Evolutionary conservation across 306 rosid genomes (phyloP), one percentile per base, ranked within the genome.

Genomic region (Castanea sativa): DNA sequence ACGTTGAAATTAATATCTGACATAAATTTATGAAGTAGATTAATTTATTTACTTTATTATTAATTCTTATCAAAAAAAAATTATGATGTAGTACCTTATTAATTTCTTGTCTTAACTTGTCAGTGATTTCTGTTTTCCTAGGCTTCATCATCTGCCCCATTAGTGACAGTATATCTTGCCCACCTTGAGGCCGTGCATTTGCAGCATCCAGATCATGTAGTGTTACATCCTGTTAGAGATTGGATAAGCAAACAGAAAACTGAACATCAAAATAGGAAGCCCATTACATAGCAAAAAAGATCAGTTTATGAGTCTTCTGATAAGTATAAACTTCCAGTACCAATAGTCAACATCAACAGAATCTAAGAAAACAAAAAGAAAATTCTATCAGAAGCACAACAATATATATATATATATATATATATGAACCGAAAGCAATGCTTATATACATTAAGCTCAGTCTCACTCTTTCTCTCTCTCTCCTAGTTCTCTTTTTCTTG

Each of bases 111-210:
- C 97, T 90, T 88, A 94, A 82, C 87, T 94, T 94, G 83, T 91
- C 98, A 33, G 98, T 94, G 83, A 92, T 92, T 89, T 93, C 98
- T 19, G 98, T 93, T 87, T 95, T 95, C 85, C 96, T 86, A 58
- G 99, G 98, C 81, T 95, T 95, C 99, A 95, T 93, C 99, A 95
- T 95, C 89, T 95, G 99, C 75, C 99, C 98, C 99, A 95, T 95
- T 56, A 95, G 85, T 76, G 99, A 95, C 60, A 95, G 82, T 83
- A 95, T 91, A 85, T 95, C 99, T 77, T 95, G 99, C 55, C 99
- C 99, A 60, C 98, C 99, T 86, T 93, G 99, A 68, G 98, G 99
- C 59, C 98, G 92, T 45, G 98, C 96, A 73, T 94, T 92, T 43
- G 97, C 94, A 85, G 92, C 96, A 80, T 94, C 97, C 29, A 90